phyloP scores from a whole-genome alignment of 495 filamentous ascomycete genomes.

The Rusavskia elegans region DNA sequence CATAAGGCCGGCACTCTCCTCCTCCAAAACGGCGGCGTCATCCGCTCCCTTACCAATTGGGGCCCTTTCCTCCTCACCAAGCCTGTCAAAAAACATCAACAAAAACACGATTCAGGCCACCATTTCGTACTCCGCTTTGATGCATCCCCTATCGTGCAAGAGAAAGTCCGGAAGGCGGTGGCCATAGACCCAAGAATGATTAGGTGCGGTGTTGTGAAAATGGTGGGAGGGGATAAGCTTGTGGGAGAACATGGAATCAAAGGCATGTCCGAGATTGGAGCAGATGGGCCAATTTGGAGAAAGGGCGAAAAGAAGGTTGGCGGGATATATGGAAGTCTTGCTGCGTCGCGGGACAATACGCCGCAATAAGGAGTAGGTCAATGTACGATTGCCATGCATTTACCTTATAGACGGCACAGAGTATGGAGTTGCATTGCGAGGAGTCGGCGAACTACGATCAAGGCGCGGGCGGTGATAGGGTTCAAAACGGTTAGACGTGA shows the following conservation, averaged over 20 bases:
- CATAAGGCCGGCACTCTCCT: conserved; percentile 69
- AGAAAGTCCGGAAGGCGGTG: conserved; percentile 54
- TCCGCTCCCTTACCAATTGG: conserved; percentile 91
- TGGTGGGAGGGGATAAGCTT: conserved; percentile 51
- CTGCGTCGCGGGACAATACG: no score
- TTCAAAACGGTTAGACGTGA: no score
- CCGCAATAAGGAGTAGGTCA: no score
- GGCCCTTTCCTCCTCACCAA: conserved; percentile 73
- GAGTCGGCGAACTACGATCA: no score
- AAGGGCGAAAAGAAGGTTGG: conserved; percentile 5
- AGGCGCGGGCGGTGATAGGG: no score
- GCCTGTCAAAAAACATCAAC: conserved; percentile 58
- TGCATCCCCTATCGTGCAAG: conserved; percentile 49
- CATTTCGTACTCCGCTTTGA: conserved; percentile 99
- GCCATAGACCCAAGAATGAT: conserved; percentile 86
- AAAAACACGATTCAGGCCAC: conserved; percentile 65
- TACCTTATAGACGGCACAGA: no score
- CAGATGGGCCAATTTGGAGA: conserved; percentile 18
- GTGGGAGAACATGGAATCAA: background rate
- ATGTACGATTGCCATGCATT: no score
- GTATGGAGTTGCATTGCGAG: no score
- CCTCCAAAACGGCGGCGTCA: conserved; percentile 71
- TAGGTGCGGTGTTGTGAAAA: conserved; percentile 66
- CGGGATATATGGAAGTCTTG: no score
- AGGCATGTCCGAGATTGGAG: conserved; percentile 3